Evolutionary conservation across 73 alveolate genomes (phyloP).

Genomic region (Paramecium tetraurelia): DNA sequence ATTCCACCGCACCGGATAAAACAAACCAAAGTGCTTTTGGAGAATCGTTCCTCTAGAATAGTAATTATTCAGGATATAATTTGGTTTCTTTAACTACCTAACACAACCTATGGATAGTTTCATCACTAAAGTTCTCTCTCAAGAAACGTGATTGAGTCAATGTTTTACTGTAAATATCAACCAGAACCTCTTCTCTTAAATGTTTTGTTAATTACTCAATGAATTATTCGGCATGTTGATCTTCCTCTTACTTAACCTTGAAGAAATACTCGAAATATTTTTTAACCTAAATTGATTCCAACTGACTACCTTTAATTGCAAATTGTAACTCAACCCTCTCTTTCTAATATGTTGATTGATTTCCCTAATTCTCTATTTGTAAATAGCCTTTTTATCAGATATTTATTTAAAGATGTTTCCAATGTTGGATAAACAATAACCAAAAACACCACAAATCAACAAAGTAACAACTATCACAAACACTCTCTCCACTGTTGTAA

Average conservation of each 20-base stretch:
- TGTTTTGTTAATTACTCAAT: background rate
- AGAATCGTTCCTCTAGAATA: background rate
- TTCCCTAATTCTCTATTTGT: background rate
- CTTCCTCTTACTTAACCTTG: background rate
- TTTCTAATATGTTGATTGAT: background rate
- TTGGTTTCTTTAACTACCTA: background rate
- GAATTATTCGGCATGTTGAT: background rate
- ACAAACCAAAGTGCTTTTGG: slow-evolving; percentile 9
- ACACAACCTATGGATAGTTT: background rate
- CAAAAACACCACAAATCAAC: slow-evolving; percentile 61
- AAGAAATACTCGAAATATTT: slow-evolving; percentile 40
- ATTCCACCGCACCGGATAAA: background rate
- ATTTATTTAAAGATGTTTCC: slow-evolving; percentile 51
- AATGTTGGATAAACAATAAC: slow-evolving; percentile 43
- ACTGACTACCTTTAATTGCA: background rate
- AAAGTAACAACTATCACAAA: slow-evolving; percentile 63
- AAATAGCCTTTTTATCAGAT: background rate
- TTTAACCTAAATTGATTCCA: background rate
- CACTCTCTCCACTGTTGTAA: slow-evolving; percentile 76
- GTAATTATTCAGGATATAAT: background rate
- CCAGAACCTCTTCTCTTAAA: slow-evolving; percentile 7
- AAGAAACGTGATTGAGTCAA: background rate
- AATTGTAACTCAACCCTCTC: slow-evolving; percentile 30
- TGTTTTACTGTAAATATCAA: background rate
- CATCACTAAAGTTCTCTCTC: slow-evolving; percentile 9